A percentile compares a stretch with the other conserved stretches of the same genome.
Conservation (phyloP, 2,329 filamentous ascomycete genomes). For the Beauveria asiatica region DNA sequence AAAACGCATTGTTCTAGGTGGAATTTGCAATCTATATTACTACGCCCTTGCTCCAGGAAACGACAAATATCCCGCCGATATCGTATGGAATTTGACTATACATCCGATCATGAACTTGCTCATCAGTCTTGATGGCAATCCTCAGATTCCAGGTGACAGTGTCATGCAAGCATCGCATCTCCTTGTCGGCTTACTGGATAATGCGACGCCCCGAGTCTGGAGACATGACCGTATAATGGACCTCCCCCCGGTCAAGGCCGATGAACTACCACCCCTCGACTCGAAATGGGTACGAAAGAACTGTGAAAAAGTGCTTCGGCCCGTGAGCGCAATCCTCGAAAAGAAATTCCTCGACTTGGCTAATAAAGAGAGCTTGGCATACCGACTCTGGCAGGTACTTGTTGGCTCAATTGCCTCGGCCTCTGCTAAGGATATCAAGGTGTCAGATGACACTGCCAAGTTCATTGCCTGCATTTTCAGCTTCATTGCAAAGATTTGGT, state of each 20-base stretch:
- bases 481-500: slow-evolving; percentile 63
- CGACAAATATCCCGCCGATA: slow-evolving; percentile 57
- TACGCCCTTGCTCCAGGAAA: slow-evolving; percentile 69
- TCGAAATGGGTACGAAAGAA: slow-evolving; percentile 79
- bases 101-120: slow-evolving; percentile 52
- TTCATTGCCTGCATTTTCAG: slow-evolving; percentile 67
- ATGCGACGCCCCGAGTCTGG: slow-evolving; percentile 55
- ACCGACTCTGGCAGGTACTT: slow-evolving; percentile 52
- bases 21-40: slow-evolving; percentile 74
- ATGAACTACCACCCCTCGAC: slow-evolving; percentile 79
- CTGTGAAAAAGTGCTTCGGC: slow-evolving; percentile 52
- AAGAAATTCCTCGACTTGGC: slow-evolving; percentile 54
- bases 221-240: slow-evolving; percentile 63
- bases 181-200: slow-evolving; percentile 62
- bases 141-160: slow-evolving; percentile 38
- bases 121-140: slow-evolving; percentile 30
- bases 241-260: slow-evolving; percentile 46
- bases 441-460: slow-evolving; percentile 71
- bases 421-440: slow-evolving; percentile 79
- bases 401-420: slow-evolving; percentile 57
- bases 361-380: slow-evolving; percentile 44
- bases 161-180: slow-evolving; percentile 55
- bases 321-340: slow-evolving; percentile 52
- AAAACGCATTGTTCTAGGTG: slow-evolving; percentile 51
- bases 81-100: slow-evolving; percentile 72